Base-by-base conservation (phyloP, 495 filamentous ascomycete species). In the Penicillium bovifimosum region DNA sequence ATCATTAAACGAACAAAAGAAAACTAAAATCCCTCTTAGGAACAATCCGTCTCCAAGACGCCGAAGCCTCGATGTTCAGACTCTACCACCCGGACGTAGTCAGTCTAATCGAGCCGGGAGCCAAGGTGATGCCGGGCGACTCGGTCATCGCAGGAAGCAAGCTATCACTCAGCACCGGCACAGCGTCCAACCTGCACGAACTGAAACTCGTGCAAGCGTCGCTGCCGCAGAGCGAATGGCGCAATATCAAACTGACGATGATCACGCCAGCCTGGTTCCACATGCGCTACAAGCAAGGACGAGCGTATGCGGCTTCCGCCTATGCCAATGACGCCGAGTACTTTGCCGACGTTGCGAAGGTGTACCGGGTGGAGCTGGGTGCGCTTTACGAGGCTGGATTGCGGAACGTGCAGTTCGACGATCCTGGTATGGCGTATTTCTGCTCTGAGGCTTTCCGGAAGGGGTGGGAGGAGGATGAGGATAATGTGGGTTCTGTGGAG, bases 71-170 rank as follows among this genome's bases (percentile, higher is more conserved):
- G 6, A 80, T 86, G 63, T 87, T 86, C 65, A 71, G 84, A 5
- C 70, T 77, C 14, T 87, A 88, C 59, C 82, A 87, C 55, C 86
- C 86, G 6, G 85, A 88, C 61, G 81, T 90, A 36, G 81, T 84
- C n/a, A 83, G 78, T 33, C 78, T 89, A 60, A 75, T 76, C 10
- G 80, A 83, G 56, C 68, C 70, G 40, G 76, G 79, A 52, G 75
- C 82, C 53, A 84, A 85, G 71, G 63, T 64, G 24, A 66, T 63
- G 63, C 83, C 84, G 1, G 81, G 79, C 18, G 83, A 87, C 58
- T 80, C 78, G 3, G 82, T 86, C 41, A 72, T 88, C 51, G 85
- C 84, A 50, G 81, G 76, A 5, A 72, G 74, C 42, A 86, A 86
- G 68, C 77, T 87, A 38, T 69, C 68, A 43, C 82, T 85, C 66